These are phyloP conservation scores for Staphylotrichum longicolle DNA, from an alignment of 495 filamentous ascomycete species.

Conservation along the genomic window DNA sequence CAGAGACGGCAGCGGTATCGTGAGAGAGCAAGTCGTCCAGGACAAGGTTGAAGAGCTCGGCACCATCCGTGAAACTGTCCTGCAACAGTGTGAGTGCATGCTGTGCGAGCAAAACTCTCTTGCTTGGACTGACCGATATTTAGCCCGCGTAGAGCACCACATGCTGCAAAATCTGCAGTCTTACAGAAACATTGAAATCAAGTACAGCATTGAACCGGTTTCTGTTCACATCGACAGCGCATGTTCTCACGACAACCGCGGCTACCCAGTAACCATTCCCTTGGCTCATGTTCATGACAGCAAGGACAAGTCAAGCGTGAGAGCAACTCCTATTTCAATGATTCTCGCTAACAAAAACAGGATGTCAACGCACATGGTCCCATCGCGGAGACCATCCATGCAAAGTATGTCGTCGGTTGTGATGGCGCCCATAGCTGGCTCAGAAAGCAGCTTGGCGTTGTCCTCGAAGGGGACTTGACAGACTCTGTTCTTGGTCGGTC, in stretches of 20 bases:
- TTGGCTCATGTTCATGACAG: constrained; percentile 27
- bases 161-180: constrained; percentile 36
- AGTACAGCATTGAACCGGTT: constrained; percentile 50
- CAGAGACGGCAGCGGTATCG: constrained; percentile 18
- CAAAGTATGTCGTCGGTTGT: constrained; percentile 66
- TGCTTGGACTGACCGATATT: constrained; percentile 43
- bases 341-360: neutral
- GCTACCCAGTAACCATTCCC: constrained; percentile 52
- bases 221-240: constrained; percentile 45
- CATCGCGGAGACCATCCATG: constrained; percentile 41
- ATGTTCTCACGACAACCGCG: constrained; percentile 41
- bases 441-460: constrained; percentile 52
- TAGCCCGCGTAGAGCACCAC: constrained; percentile 40
- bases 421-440: constrained; percentile 67
- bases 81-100: constrained; percentile 20
- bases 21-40: constrained; percentile 22
- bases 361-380: constrained; percentile 35
- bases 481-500: constrained; percentile 57
- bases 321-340: constrained; percentile 11
- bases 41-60: constrained; percentile 24
- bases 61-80: constrained; percentile 18
- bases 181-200: constrained; percentile 41
- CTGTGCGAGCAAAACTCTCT: no score
- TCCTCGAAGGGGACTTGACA: constrained; percentile 57
- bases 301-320: neutral